Percentiles rank a stretch among this genome's conserved stretches.
Evolutionary conservation across 257 asterid genomes (phyloP).

Genomic region (Petrea volubilis): DNA sequence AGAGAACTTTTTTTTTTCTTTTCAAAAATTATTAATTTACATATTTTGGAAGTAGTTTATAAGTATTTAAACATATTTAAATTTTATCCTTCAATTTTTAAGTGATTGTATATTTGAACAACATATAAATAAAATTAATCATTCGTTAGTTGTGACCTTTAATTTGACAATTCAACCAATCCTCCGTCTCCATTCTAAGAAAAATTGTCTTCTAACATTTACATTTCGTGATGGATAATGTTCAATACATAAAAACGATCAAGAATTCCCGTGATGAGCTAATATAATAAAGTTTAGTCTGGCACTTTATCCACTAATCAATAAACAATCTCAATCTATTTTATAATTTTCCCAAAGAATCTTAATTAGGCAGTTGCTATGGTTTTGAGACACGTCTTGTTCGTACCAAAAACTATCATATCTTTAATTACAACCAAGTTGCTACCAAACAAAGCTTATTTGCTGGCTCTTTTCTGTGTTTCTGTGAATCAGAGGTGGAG

Average conservation of each 20-base stretch:
- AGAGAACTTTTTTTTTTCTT: no score
- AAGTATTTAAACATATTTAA: no score
- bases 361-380: background rate
- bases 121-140: no score
- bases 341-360: background rate
- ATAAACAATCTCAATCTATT: background rate
- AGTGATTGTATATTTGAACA: no score
- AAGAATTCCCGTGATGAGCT: background rate
- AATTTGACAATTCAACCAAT: no score
- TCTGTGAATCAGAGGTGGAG: no score
- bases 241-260: background rate
- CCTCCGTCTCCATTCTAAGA: no score
- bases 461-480: conserved; percentile 17
- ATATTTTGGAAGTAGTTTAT: no score
- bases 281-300: background rate
- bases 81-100: no score
- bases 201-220: no score
- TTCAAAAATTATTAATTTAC: no score
- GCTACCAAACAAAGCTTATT: conserved; percentile 23
- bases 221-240: background rate
- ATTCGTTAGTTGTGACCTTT: no score
- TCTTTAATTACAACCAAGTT: background rate
- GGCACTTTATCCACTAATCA: conserved; percentile 5
- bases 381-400: conserved; percentile 8
- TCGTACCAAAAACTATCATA: conserved; percentile 9